A percentile compares a stretch with the other conserved stretches of the same genome.
phyloP scores from a whole-genome alignment of 306 rosid species.

The Dalbergia cultrata region DNA sequence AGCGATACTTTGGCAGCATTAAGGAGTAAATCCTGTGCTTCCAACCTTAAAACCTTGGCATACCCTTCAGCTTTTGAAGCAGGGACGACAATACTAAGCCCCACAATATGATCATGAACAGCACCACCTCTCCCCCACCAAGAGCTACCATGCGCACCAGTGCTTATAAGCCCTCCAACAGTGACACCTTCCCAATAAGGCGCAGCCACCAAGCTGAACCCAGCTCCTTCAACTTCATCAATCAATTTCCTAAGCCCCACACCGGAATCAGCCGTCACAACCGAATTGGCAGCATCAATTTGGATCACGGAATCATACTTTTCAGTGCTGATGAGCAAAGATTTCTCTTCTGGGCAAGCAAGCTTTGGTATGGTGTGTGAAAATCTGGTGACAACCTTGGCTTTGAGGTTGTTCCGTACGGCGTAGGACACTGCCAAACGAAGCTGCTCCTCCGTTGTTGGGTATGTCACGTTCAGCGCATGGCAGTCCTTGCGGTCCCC shows the following conservation, averaged over 20 bases:
- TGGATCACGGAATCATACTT: slow-evolving; percentile 36
- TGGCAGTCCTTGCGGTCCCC: slow-evolving; percentile 64
- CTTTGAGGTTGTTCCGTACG: slow-evolving; percentile 57
- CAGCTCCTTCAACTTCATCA: slow-evolving; percentile 43
- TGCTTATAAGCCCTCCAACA: slow-evolving; percentile 50
- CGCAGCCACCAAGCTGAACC: slow-evolving; percentile 53
- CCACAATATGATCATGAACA: slow-evolving; percentile 74
- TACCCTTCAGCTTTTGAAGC: slow-evolving; percentile 65
- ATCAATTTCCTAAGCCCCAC: slow-evolving; percentile 50
- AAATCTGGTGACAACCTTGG: slow-evolving; percentile 65
- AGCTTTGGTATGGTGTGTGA: slow-evolving; percentile 76
- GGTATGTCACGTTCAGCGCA: slow-evolving; percentile 56
- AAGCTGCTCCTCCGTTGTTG: slow-evolving; percentile 66
- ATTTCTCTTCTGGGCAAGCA: slow-evolving; percentile 56
- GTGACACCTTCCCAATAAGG: slow-evolving; percentile 61
- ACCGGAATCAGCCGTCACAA: slow-evolving; percentile 48
- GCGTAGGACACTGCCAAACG: slow-evolving; percentile 64
- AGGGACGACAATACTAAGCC: slow-evolving; percentile 62
- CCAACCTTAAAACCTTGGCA: slow-evolving; percentile 63
- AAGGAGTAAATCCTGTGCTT: slow-evolving; percentile 52
- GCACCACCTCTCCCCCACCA: slow-evolving; percentile 78
- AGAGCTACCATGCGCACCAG: slow-evolving; percentile 57
- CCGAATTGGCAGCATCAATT: slow-evolving; percentile 26
- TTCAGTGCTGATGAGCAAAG: slow-evolving; percentile 45
- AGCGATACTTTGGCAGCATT: slow-evolving; percentile 73